Conservation (phyloP, 495 filamentous ascomycete species). For the Aspergillus bertholletiae region DNA sequence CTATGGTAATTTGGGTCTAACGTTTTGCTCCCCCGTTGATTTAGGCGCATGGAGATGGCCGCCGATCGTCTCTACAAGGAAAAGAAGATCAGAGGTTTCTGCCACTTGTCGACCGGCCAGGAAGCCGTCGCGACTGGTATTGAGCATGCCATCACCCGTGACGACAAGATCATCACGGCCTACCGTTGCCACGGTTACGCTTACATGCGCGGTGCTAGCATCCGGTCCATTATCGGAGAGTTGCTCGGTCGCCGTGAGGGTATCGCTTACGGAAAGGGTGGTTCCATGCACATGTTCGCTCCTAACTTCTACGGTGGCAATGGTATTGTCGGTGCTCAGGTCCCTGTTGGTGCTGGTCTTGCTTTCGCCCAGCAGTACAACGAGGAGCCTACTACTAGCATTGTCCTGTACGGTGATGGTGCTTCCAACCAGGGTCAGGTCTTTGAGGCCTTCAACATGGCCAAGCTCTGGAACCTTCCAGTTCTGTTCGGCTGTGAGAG, state of each 20-base stretch:
- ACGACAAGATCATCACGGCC: slow-evolving; percentile 93
- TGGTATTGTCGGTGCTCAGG: slow-evolving; percentile 98
- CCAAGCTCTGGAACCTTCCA: slow-evolving; percentile 96
- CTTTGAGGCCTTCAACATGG: slow-evolving; percentile 99
- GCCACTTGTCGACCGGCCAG: slow-evolving; percentile 95
- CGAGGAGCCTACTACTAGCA: slow-evolving; percentile 74
- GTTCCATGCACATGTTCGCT: slow-evolving; percentile 99
- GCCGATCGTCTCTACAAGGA: slow-evolving; percentile 97
- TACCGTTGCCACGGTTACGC: slow-evolving; percentile 99
- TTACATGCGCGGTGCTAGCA: slow-evolving; percentile 88
- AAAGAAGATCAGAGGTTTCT: slow-evolving; percentile 99
- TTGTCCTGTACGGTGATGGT: slow-evolving; percentile 95
- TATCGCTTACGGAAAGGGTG: slow-evolving; percentile 97
- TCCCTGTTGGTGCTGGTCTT: slow-evolving; percentile 93
- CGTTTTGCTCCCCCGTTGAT: not conserved
- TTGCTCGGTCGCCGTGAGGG: slow-evolving; percentile 90
- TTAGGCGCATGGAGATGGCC: slow-evolving; percentile 98
- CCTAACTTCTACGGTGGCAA: slow-evolving; percentile 98
- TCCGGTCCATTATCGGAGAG: slow-evolving; percentile 94
- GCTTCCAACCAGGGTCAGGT: slow-evolving; percentile 98
- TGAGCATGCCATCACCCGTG: slow-evolving; percentile 87
- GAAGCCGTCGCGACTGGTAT: slow-evolving; percentile 97
- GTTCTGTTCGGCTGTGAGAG: slow-evolving; percentile 97
- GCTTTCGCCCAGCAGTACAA: slow-evolving; percentile 97
- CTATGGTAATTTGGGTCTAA: slow-evolving; percentile 9